These are phyloP conservation scores for Hevea brasiliensis DNA, from an alignment of 345 rosid species.

Conservation along the genomic window DNA sequence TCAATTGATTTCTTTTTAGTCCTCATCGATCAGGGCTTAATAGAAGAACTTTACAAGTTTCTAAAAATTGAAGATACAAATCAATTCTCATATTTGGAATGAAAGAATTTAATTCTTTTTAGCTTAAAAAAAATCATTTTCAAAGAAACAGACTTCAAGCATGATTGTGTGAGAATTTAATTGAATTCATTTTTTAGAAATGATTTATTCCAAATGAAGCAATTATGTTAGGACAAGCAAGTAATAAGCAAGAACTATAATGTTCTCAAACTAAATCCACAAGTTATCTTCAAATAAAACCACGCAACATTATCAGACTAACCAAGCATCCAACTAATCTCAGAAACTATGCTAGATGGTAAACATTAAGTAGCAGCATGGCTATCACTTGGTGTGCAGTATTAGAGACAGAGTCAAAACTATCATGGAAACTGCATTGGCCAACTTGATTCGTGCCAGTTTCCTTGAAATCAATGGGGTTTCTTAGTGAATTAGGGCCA, in stretches of 20 bases:
- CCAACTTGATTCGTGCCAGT: neutral
- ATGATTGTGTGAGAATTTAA: no score
- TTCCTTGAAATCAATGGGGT: neutral
- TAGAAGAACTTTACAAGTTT: no score
- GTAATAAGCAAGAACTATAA: neutral
- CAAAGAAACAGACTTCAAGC: no score
- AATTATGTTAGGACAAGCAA: neutral
- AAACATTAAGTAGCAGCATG: neutral
- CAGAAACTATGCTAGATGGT: neutral
- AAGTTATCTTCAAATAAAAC: conserved; percentile 7
- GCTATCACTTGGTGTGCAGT: neutral
- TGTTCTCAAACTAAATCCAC: neutral
- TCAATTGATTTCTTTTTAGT: no score
- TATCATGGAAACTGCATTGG: neutral
- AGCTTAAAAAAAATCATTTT: no score
- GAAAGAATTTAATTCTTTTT: no score
- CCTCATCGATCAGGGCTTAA: no score
- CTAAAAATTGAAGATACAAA: no score
- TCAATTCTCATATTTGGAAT: no score
- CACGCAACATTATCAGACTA: neutral
- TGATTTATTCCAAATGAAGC: no score
- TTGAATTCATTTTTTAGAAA: no score
- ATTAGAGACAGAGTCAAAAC: neutral
- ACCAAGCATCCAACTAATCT: neutral
- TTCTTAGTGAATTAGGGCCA: neutral